These are phyloP conservation scores for Cyberlindnera americana DNA, from an alignment of 805 yeast genomes.

Conservation along the genomic window DNA sequence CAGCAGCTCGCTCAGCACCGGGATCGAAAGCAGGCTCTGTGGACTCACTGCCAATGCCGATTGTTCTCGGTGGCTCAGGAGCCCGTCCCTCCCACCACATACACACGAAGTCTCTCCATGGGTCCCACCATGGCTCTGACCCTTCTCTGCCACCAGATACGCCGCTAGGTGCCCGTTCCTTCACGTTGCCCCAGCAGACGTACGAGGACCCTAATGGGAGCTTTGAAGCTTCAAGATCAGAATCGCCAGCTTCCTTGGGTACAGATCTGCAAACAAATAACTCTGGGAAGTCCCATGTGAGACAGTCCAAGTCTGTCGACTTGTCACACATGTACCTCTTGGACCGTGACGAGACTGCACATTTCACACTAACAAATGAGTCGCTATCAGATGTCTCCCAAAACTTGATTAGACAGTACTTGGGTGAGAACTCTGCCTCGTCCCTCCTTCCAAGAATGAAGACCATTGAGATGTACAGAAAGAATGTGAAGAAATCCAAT, in stretches of 20 bases:
- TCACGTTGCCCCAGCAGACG: slow-evolving; percentile 18
- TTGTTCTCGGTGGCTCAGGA: too few species aligned
- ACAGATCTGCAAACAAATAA: background rate
- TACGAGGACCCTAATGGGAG: slow-evolving; percentile 4
- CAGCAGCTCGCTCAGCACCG: too few species aligned
- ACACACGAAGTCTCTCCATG: too few species aligned
- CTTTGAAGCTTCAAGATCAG: slow-evolving; percentile 12
- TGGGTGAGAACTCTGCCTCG: slow-evolving; percentile 44
- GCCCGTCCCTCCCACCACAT: too few species aligned
- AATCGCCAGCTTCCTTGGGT: slow-evolving; percentile 14
- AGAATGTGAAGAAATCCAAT: slow-evolving; percentile 77
- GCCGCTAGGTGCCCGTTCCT: slow-evolving; percentile 23
- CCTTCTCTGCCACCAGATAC: slow-evolving; percentile 18
- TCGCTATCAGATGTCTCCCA: slow-evolving; percentile 50
- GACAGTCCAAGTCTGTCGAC: slow-evolving; percentile 36
- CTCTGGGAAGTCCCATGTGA: slow-evolving; percentile 16
- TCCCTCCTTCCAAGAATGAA: slow-evolving; percentile 69
- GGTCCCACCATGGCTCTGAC: slow-evolving; percentile 6
- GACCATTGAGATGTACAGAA: slow-evolving; percentile 82
- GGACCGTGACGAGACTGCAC: slow-evolving; percentile 32
- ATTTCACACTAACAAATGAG: slow-evolving; percentile 37
- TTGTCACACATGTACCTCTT: slow-evolving; percentile 38
- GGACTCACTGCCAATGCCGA: too few species aligned
- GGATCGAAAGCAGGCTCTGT: too few species aligned
- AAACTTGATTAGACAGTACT: slow-evolving; percentile 45